Evolutionary conservation across 2,329 filamentous ascomycete genomes (phyloP), one percentile per base, ranked within the genome.

Genomic region (Venturiaceae sp.): DNA sequence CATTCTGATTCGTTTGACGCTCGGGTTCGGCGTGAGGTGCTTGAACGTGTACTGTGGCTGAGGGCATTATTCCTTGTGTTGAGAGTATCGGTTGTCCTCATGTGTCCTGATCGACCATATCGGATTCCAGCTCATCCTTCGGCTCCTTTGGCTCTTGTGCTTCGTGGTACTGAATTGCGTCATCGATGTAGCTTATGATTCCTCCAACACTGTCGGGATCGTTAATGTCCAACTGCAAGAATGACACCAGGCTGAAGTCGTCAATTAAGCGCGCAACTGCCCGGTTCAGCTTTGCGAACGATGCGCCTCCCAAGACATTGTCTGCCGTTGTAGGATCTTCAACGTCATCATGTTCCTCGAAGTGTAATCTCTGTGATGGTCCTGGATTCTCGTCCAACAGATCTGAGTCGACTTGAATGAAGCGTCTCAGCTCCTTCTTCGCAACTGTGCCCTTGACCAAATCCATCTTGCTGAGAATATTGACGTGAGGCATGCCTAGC

Each of bases 381-480:
- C 80, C 75, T 0, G 86, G 85, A 67, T 92, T 88, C 64, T 94
- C 90, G 62, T 96, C 88, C 46, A 99, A 76, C 50, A 96, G 75
- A 23, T 83, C 83, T 3, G 86, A 83, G 69, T 97, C 92, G 0
- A 94, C 91, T 57, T 92, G 90, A 59, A 95, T 77, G 69, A 96
- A 99, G 23, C 90, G 82, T 75, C 95, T 95, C 61, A 99, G 71
- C 65, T 97, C 91, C 71, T 87, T 87, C 72, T 90, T 90, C 60
- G 86, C 85, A 28, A 97, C 83, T 72, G 94, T 89, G 39, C 89
- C 90, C 71, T 94, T 94, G 64, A 97, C 85, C 61, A 97, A 82
- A 71, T 99, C 94, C 92, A 97, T 97, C 76, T 99, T 99, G 69
- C 88, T 95, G 58, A 99, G 77, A 61, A 99, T 87, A 71, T 99